Evolutionary conservation across 2,329 filamentous ascomycete species (phyloP).

Genomic region (Beauveria sp.): DNA sequence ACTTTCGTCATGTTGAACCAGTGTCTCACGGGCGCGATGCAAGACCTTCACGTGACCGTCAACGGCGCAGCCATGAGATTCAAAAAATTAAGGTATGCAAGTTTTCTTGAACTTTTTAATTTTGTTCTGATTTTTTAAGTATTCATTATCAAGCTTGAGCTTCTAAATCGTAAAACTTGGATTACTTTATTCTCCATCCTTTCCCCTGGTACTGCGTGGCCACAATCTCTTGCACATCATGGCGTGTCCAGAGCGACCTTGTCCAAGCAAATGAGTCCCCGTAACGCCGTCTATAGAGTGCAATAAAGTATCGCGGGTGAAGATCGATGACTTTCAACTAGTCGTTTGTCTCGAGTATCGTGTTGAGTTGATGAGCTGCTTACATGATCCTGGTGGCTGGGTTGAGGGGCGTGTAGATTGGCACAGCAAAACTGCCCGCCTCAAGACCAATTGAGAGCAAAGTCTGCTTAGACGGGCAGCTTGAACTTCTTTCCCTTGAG

Average conservation of each 20-base stretch:
- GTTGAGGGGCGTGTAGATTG: neutral
- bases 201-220: neutral
- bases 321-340: neutral
- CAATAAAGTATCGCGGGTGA: neutral
- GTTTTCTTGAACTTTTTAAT: neutral
- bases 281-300: slow-evolving; percentile 11
- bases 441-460: neutral
- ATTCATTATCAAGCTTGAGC: neutral
- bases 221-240: neutral
- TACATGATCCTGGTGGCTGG: neutral
- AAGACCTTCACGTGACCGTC: neutral
- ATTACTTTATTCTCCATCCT: slow-evolving; percentile 1
- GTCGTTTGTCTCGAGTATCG: slow-evolving; percentile 1
- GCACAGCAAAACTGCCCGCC: neutral
- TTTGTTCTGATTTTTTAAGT: neutral
- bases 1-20: slow-evolving; percentile 12
- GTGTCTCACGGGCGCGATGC: neutral
- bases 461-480: slow-evolving; percentile 59
- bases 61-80: neutral
- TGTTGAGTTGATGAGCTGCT: neutral
- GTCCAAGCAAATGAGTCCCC: slow-evolving; percentile 1
- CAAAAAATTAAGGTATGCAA: neutral
- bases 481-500: slow-evolving; percentile 85
- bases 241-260: slow-evolving; percentile 3
- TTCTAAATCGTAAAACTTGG: slow-evolving; percentile 7